A percentile compares a stretch with the other conserved stretches of the same genome.
These are phyloP conservation scores for Vigna nakashimae DNA, from an alignment of 306 rosid species.

Conservation along the genomic window DNA sequence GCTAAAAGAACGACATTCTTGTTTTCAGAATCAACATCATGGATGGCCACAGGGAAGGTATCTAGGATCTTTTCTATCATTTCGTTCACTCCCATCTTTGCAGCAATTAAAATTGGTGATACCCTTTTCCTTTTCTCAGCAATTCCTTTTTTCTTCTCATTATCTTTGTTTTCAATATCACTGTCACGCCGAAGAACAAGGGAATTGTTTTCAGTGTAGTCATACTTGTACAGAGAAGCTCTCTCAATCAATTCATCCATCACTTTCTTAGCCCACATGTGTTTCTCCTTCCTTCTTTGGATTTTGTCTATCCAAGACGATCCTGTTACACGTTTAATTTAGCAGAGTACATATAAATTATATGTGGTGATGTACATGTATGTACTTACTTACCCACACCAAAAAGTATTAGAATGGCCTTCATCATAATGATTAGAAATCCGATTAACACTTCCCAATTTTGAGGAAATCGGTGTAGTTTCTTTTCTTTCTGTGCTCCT, in stretches of 20 bases:
- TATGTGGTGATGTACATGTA: not conserved
- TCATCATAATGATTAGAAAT: conserved; percentile 31
- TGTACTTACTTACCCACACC: conserved; percentile 43
- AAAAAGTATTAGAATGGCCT: conserved; percentile 40
- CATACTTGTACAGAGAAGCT: conserved; percentile 35
- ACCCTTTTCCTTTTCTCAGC: conserved; percentile 1
- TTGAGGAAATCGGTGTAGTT: conserved; percentile 28
- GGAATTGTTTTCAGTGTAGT: not conserved
- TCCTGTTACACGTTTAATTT: conserved; percentile 36
- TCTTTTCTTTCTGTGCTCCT: conserved; percentile 1
- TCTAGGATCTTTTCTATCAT: conserved; percentile 39
- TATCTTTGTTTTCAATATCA: not conserved
- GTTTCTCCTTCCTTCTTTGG: conserved; percentile 44
- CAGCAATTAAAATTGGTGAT: conserved; percentile 42
- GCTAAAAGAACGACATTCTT: conserved; percentile 45
- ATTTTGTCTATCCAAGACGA: conserved; percentile 40
- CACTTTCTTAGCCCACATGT: conserved; percentile 41
- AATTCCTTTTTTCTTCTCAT: not conserved
- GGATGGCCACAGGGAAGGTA: conserved; percentile 41
- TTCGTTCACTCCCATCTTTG: conserved; percentile 45
- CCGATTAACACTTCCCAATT: conserved; percentile 38
- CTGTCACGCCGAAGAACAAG: not conserved
- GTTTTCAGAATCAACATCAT: conserved; percentile 29
- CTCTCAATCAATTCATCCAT: conserved; percentile 36
- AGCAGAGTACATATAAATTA: not conserved